Percentiles rank a stretch among this genome's conserved stretches.
phyloP scores from a whole-genome alignment of 1,284 basidiomycete genomes.

The Trametes hirsuta region DNA sequence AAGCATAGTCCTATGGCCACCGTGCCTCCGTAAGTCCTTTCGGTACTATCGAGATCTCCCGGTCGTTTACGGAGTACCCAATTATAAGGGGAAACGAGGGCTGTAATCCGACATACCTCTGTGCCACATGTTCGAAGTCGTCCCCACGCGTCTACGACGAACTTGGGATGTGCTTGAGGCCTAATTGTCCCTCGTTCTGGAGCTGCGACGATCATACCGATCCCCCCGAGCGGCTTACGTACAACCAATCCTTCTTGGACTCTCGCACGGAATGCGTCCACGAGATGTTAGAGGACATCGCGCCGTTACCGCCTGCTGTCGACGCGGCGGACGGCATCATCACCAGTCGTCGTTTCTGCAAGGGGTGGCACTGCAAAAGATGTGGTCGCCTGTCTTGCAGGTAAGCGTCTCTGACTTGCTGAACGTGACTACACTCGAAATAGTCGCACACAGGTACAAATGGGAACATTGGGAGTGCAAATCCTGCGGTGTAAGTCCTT shows the following conservation, averaged over 20 bases:
- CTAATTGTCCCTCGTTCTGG: constrained; percentile 62
- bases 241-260: constrained; percentile 50
- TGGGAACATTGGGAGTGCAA: constrained; percentile 77
- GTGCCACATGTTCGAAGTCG: constrained; percentile 18
- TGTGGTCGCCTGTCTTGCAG: constrained; percentile 77
- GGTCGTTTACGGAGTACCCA: too few species aligned
- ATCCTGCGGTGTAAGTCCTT: constrained; percentile 47
- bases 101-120: background rate
- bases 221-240: constrained; percentile 43
- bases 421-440: background rate
- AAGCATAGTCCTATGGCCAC: background rate
- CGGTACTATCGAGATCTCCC: too few species aligned
- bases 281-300: constrained; percentile 32
- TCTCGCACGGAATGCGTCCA: constrained; percentile 30
- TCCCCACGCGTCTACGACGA: constrained; percentile 58
- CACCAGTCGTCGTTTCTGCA: constrained; percentile 58
- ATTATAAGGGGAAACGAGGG: too few species aligned
- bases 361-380: constrained; percentile 66
- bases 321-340: constrained; percentile 39
- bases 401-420: constrained; percentile 39
- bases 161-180: constrained; percentile 65
- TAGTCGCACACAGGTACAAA: constrained; percentile 49
- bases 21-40: background rate
- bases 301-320: constrained; percentile 38
- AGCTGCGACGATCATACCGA: constrained; percentile 29